Percentiles rank a stretch among this genome's conserved stretches.
Conservation (phyloP, 352 stramenopile species). For the Phytophthora rubi region DNA sequence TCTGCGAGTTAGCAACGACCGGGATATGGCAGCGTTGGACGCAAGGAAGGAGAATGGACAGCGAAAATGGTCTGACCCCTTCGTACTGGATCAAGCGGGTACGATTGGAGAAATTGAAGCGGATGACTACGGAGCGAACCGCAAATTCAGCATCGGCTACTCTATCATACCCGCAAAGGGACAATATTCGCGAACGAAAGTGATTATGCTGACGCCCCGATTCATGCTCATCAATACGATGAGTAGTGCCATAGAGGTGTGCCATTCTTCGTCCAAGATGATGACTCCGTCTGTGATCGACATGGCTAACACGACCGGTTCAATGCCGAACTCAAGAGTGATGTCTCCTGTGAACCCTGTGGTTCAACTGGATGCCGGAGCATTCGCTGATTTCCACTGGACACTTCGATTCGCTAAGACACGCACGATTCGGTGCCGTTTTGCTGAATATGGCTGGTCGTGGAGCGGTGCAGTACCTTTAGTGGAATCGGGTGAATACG, state of each 20-base stretch:
- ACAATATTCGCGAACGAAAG: slow-evolving; percentile 85
- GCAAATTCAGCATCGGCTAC: slow-evolving; percentile 84
- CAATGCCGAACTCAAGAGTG: slow-evolving; percentile 53
- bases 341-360: slow-evolving; percentile 76
- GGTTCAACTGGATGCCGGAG: slow-evolving; percentile 69
- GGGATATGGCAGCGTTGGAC: slow-evolving; percentile 33
- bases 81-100: slow-evolving; percentile 77
- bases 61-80: slow-evolving; percentile 75
- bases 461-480: slow-evolving; percentile 87
- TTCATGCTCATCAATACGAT: slow-evolving; percentile 90
- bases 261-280: slow-evolving; percentile 77
- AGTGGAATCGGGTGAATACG: slow-evolving; percentile 79
- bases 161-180: slow-evolving; percentile 78
- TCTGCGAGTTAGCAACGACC: slow-evolving; percentile 72
- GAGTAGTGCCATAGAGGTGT: slow-evolving; percentile 71
- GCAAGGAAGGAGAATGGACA: slow-evolving; percentile 56
- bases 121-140: slow-evolving; percentile 62
- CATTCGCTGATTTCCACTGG: slow-evolving; percentile 88
- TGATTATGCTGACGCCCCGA: slow-evolving; percentile 86
- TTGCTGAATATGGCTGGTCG: slow-evolving; percentile 77
- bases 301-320: slow-evolving; percentile 41
- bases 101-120: slow-evolving; percentile 80
- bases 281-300: slow-evolving; percentile 53
- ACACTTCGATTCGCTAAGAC: slow-evolving; percentile 71
- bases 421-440: slow-evolving; percentile 80